Evolutionary conservation across 2,329 filamentous ascomycete genomes (phyloP).

Genomic region (Diaporthe citrichinensis): DNA sequence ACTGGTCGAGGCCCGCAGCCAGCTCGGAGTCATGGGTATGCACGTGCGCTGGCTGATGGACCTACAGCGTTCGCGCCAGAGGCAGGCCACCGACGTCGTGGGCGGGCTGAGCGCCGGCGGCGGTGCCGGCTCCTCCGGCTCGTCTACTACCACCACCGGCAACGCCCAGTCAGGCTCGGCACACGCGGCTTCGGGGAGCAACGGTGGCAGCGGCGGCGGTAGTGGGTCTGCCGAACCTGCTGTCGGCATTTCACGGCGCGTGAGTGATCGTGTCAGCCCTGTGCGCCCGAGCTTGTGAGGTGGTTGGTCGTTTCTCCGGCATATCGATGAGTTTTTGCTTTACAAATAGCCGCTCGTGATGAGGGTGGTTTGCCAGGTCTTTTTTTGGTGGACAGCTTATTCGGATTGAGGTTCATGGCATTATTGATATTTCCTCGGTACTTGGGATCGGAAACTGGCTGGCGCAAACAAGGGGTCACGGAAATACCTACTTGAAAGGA

Average conservation of each 20-base stretch:
- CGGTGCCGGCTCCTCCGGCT: neutral
- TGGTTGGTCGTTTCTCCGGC: neutral
- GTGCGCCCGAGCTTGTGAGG: constrained; percentile 34
- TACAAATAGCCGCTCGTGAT: neutral
- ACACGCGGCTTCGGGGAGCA: neutral
- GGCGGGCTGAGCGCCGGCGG: constrained; percentile 79
- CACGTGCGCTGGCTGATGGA: constrained; percentile 72
- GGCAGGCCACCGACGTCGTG: constrained; percentile 77
- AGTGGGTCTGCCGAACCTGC: neutral
- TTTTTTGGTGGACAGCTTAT: neutral
- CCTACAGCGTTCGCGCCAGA: constrained; percentile 47
- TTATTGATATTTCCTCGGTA: neutral
- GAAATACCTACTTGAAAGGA: neutral
- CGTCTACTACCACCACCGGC: neutral
- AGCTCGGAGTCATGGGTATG: constrained; percentile 70
- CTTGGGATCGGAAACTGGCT: constrained; percentile 7
- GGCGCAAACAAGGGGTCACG: constrained; percentile 23
- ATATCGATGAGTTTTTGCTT: neutral
- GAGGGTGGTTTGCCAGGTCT: neutral
- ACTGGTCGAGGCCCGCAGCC: constrained; percentile 71
- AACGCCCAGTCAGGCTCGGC: constrained; percentile 15
- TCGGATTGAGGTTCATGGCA: neutral
- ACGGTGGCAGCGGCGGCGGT: neutral
- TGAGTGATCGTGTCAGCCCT: constrained; percentile 26
- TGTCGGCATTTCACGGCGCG: neutral